Evolutionary conservation across 495 filamentous ascomycete genomes (phyloP), one percentile per base, ranked within the genome.

Genomic region (Lasiosphaeris hirsuta): DNA sequence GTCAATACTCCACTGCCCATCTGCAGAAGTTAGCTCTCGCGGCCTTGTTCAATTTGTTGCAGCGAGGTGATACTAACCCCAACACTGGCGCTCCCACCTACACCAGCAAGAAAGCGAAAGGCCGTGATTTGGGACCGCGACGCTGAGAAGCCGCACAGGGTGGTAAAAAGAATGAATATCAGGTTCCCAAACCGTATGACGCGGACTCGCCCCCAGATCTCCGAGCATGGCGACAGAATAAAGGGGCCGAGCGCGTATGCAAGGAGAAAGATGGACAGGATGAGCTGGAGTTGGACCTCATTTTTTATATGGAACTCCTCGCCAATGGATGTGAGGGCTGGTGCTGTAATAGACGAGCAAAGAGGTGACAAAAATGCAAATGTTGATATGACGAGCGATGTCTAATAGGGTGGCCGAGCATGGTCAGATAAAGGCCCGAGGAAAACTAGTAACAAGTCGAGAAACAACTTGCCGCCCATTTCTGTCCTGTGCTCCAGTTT

Each of bases 401-500:
- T 54, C 45, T 50, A n/a, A n/a, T n/a, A n/a, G n/a, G n/a, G n/a
- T n/a, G n/a, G n/a, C n/a, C n/a, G n/a, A n/a, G 38, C 14, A 49
- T 30, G 30, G 30, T 36, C 42, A 33, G 11, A 11, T 10, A n/a
- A 11, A 13, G 4, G 11, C 34, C 17, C 13, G 15, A 35, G 47
- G 33, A 35, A 8, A 18, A 18, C 4, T 14, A 36, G n/a, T 37
- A 57, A 19, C 30, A 37, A 37, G 34, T 8, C 9, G 7, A n/a
- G n/a, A n/a, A n/a, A n/a, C n/a, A 9, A 58, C 48, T 81, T 1
- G 78, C 80, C 1, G 75, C 73, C 85, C 84, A 89, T 70, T 87
- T 87, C 51, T 74, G 72, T 10, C 58, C 65, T 11, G 45, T 67
- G 0, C 71, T 47, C 65, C 65, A 70, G 60, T 67, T 66, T 40